These are phyloP conservation scores for Eucalyptus paniculata DNA, from an alignment of 345 rosid genomes.

Conservation along the genomic window DNA sequence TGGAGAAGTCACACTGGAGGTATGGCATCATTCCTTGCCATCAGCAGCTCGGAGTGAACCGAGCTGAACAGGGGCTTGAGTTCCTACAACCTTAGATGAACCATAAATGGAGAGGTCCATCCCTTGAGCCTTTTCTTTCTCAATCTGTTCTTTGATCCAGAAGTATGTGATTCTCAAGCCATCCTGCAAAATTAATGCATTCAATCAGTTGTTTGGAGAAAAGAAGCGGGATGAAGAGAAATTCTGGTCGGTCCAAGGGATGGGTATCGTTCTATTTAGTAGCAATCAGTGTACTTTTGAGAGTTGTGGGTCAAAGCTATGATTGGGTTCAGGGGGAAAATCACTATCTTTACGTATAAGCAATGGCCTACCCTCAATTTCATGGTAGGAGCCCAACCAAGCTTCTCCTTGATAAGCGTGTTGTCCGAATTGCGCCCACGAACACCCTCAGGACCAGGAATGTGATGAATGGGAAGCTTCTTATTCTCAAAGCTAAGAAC, in stretches of 20 bases:
- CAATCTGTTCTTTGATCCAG: conserved; percentile 95
- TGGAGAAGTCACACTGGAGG: background rate
- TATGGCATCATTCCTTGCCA: conserved; percentile 45
- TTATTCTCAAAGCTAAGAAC: conserved; percentile 85
- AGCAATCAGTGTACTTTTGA: background rate
- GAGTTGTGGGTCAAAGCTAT: background rate
- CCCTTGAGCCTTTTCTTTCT: conserved; percentile 84
- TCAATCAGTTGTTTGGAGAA: background rate
- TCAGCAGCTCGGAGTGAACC: conserved; percentile 91
- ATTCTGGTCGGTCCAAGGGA: background rate
- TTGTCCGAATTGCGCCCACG: conserved; percentile 99
- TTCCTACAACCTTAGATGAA: conserved; percentile 91
- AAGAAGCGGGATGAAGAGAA: background rate
- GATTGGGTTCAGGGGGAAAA: background rate
- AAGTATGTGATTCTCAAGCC: conserved; percentile 88
- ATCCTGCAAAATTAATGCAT: conserved; percentile 27
- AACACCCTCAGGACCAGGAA: conserved; percentile 98
- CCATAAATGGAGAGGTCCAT: conserved; percentile 68
- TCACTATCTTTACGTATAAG: background rate
- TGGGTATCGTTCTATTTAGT: background rate
- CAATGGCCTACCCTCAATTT: conserved; percentile 58
- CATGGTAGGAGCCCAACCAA: conserved; percentile 99
- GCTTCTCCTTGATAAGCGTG: conserved; percentile 90
- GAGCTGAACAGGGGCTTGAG: conserved; percentile 94
- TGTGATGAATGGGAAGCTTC: conserved; percentile 86